A percentile compares a stretch with the other conserved stretches of the same genome.
phyloP scores from a whole-genome alignment of 2,329 filamentous ascomycete genomes.

The Chrysoporthe deuterocubensis region DNA sequence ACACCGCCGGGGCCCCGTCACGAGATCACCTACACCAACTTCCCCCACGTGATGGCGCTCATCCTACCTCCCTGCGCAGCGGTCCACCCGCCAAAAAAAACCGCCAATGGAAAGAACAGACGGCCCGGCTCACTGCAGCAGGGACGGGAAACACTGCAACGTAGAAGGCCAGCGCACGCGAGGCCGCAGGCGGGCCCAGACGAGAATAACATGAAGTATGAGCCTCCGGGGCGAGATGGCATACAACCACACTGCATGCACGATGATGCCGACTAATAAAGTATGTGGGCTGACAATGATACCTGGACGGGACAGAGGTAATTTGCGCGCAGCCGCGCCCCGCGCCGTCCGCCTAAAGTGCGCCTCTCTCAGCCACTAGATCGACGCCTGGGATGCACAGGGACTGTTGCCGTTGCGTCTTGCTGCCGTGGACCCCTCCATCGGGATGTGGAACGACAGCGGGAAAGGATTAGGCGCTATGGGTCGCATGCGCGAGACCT shows the following conservation, averaged over 20 bases:
- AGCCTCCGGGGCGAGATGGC: too few species aligned
- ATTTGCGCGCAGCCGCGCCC: constrained; percentile 7
- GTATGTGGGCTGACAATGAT: too few species aligned
- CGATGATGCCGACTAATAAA: too few species aligned
- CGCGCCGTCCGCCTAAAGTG: constrained; percentile 5
- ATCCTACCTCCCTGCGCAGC: too few species aligned
- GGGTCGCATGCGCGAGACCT: constrained; percentile 1
- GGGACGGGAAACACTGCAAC: not conserved
- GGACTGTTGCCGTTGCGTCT: not conserved
- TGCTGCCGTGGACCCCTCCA: constrained; percentile 4
- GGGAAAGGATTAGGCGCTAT: constrained; percentile 4
- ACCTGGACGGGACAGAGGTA: not conserved
- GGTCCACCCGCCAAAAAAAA: too few species aligned
- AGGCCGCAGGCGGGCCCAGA: not conserved
- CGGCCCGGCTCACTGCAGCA: not conserved
- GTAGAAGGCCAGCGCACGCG: not conserved
- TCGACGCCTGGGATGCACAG: constrained; percentile 1
- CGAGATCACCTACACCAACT: not conserved
- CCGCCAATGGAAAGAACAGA: not conserved
- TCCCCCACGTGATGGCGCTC: not conserved
- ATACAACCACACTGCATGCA: too few species aligned
- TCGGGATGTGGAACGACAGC: constrained; percentile 1
- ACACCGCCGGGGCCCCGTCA: not conserved
- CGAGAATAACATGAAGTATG: not conserved
- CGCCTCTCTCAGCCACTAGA: constrained; percentile 5